Evolutionary conservation across 495 filamentous ascomycete species (phyloP).

Genomic region (Neurospora sp.): DNA sequence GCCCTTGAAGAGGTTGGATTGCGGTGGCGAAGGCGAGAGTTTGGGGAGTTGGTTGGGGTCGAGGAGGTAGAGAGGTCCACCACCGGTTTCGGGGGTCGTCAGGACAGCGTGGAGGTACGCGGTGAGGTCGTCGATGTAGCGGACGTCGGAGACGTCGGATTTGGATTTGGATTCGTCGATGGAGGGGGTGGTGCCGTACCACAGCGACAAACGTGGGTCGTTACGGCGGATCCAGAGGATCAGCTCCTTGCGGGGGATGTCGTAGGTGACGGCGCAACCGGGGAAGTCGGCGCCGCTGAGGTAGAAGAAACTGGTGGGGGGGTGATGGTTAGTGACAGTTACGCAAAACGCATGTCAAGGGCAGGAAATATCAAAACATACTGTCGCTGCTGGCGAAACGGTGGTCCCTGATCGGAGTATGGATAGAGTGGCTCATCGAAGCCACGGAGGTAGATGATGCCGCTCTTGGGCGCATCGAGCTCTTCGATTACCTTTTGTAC

Average conservation of each 20-base stretch:
- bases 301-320: conserved; percentile 49
- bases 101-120: conserved; percentile 23
- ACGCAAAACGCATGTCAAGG: not conserved
- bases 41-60: conserved; percentile 32
- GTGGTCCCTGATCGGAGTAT: conserved; percentile 48
- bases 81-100: conserved; percentile 8
- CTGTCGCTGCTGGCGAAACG: conserved; percentile 58
- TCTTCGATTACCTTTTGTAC: conserved; percentile 60
- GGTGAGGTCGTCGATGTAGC: conserved; percentile 25
- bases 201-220: conserved; percentile 46
- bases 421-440: conserved; percentile 38
- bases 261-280: conserved; percentile 52
- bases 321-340: not conserved
- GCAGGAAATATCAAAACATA: conserved; percentile 11
- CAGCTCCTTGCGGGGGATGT: conserved; percentile 46
- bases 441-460: conserved; percentile 53
- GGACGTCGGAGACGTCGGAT: conserved; percentile 44
- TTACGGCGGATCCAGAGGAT: conserved; percentile 51
- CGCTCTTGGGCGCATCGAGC: conserved; percentile 44
- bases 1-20: not conserved
- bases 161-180: conserved; percentile 38
- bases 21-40: conserved; percentile 16
- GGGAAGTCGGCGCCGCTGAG: conserved; percentile 51
- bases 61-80: conserved; percentile 30
- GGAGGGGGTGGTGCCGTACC: conserved; percentile 47